These are phyloP conservation scores for Platanus orientalis DNA, from an alignment of 164 flowering plant species.

Conservation along the genomic window DNA sequence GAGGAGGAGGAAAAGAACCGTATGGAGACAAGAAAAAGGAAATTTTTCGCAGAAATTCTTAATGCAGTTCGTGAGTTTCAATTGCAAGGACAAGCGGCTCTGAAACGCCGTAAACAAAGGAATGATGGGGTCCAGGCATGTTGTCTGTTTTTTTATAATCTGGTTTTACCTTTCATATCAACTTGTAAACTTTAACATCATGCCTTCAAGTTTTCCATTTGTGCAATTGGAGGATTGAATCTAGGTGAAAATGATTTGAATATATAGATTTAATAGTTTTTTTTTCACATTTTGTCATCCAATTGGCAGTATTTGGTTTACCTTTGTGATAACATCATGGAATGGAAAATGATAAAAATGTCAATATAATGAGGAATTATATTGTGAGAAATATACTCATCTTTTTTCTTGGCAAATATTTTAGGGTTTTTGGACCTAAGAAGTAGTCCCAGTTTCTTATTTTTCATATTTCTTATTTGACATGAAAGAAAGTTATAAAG, in stretches of 20 bases:
- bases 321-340: not conserved
- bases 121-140: slow-evolving; percentile 87
- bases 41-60: slow-evolving; percentile 84
- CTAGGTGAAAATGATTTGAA: slow-evolving; percentile 1
- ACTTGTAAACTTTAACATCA: not conserved
- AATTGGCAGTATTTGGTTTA: not conserved
- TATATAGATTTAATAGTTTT: not conserved
- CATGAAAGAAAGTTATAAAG: not conserved
- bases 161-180: not conserved
- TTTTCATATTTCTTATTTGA: not conserved
- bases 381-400: too few species aligned
- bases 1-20: slow-evolving; percentile 86
- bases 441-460: too few species aligned
- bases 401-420: too few species aligned
- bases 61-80: slow-evolving; percentile 87
- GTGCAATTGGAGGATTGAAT: not conserved
- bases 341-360: too few species aligned
- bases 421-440: too few species aligned
- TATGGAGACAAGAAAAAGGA: slow-evolving; percentile 72
- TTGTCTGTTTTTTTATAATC: not conserved
- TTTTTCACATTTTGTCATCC: not conserved
- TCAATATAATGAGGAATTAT: too few species aligned
- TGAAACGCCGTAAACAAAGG: slow-evolving; percentile 85
- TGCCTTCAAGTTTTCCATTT: not conserved
- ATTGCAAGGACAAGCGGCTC: slow-evolving; percentile 74